A percentile compares a stretch with the other conserved stretches of the same genome.
Conservation (phyloP, 768 basidiomycete species). For the Rubroboletus pulcherrimus region DNA sequence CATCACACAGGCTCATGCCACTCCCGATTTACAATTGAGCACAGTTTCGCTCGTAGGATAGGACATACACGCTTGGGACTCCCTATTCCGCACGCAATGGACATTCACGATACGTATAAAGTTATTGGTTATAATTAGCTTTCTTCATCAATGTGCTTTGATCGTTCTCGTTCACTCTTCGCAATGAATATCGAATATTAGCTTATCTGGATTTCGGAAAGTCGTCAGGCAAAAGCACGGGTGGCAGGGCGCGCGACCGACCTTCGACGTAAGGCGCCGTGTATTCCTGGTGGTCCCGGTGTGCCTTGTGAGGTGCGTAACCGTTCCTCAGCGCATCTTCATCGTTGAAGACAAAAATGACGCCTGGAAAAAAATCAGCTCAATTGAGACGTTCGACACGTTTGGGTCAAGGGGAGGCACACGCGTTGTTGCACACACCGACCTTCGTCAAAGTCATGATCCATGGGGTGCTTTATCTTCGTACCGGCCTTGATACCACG, state of each 20-base stretch:
- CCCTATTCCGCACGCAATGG: neutral
- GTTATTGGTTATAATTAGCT: neutral
- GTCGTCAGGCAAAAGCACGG: neutral
- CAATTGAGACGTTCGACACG: neutral
- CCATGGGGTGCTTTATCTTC: constrained; percentile 16
- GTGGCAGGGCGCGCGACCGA: neutral
- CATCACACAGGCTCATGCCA: constrained; percentile 50
- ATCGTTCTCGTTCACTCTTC: constrained; percentile 6
- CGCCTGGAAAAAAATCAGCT: constrained; percentile 7
- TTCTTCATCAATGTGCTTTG: neutral
- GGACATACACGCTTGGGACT: neutral
- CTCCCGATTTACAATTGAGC: constrained; percentile 66
- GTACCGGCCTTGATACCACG: constrained; percentile 8
- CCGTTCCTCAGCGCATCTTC: constrained; percentile 7
- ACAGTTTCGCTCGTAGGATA: neutral
- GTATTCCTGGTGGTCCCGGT: constrained; percentile 5
- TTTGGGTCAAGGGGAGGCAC: neutral
- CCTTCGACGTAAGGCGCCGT: constrained; percentile 18
- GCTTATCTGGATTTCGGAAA: constrained; percentile 7
- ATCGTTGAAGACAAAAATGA: constrained; percentile 23
- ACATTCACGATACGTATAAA: constrained; percentile 3
- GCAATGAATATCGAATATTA: constrained; percentile 23
- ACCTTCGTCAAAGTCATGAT: constrained; percentile 26
- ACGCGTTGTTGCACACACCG: neutral
- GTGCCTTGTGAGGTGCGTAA: constrained; percentile 16